Evolutionary conservation across 225 moss, liverwort and hornwort genomes (phyloP), one percentile per base, ranked within the genome.

Genomic region (Pleurozium schreberi): DNA sequence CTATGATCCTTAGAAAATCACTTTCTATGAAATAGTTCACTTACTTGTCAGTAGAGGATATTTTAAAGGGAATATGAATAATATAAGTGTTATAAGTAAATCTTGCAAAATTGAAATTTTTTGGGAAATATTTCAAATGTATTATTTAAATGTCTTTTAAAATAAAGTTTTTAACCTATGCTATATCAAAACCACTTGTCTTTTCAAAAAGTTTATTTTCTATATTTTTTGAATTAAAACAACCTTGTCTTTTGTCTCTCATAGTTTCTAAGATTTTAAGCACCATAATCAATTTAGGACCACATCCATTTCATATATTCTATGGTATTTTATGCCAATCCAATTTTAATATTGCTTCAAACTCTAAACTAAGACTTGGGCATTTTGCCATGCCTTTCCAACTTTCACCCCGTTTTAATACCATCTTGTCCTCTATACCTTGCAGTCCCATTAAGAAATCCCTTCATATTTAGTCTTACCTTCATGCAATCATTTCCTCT

Each of bases 361-460:
- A 27, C 8, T 61, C 25, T 78, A 55, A 2, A 38, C 1, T 10
- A 25, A 38, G 36, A 55, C 38, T 28, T 47, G 0, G 18, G 2
- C 6, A 9, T 7, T 8, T 23, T 25, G 38, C 10, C 16, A 25
- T 38, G n/a, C 6, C 13, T n/a, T 78, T 4, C 3, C 6, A n/a
- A 38, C 25, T 57, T 55, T 25, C 9, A 14, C 9, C 3, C 17
- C 17, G 5, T 60, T 23, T 7, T 18, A 22, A 22, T 36, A 8
- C 36, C 5, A 3, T 14, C 0, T 38, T 53, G 38, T 53, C 53
- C 2, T 23, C 36, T 53, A 53, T 77, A 23, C 15, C 30, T 77
- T 25, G 1, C 0, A 53, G 0, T 9, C 2, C 9, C 0, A 34
- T 3, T 23, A 9, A 0, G 1, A 16, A 38, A 53, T 36, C 15